Conservation (phyloP, 2,329 filamentous ascomycete genomes). For the Colletotrichum incanum region DNA sequence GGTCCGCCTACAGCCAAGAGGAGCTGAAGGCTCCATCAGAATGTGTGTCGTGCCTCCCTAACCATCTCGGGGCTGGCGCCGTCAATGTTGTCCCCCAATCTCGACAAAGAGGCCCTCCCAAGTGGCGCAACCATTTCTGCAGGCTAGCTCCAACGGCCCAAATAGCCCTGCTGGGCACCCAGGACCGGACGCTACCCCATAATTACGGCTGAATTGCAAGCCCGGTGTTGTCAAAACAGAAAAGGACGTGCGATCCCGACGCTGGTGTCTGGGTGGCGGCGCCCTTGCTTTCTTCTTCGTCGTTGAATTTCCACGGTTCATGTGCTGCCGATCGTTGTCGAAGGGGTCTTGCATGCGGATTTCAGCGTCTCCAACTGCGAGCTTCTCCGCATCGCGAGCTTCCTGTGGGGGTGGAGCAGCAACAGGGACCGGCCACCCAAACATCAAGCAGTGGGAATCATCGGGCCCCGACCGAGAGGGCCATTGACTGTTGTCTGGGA, state of each 20-base stretch:
- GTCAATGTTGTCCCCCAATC: conserved; percentile 8
- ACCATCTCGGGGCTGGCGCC: conserved; percentile 28
- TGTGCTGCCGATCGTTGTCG: neutral
- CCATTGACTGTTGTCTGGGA: neutral
- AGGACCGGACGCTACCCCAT: conserved; percentile 5
- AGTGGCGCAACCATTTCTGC: conserved; percentile 13
- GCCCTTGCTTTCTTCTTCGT: conserved; percentile 11
- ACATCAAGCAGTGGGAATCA: neutral
- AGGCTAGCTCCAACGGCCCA: conserved; percentile 12
- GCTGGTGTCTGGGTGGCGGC: neutral
- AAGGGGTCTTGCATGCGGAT: neutral
- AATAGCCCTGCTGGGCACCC: conserved; percentile 17
- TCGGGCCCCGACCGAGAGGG: neutral
- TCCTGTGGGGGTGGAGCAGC: conserved; percentile 24
- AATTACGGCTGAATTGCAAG: conserved; percentile 26
- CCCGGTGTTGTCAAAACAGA: conserved; percentile 9
- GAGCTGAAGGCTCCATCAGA: conserved; percentile 12
- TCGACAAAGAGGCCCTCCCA: conserved; percentile 2
- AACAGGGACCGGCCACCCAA: conserved; percentile 8
- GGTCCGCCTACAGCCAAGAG: conserved; percentile 14
- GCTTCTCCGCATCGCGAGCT: conserved; percentile 27
- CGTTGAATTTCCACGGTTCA: neutral
- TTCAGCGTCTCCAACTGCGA: neutral
- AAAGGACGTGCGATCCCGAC: conserved; percentile 22
- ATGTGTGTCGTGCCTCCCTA: conserved; percentile 19